These are phyloP conservation scores for Paraleonurus japonicus DNA, from an alignment of 257 asterid species.

Conservation along the genomic window DNA sequence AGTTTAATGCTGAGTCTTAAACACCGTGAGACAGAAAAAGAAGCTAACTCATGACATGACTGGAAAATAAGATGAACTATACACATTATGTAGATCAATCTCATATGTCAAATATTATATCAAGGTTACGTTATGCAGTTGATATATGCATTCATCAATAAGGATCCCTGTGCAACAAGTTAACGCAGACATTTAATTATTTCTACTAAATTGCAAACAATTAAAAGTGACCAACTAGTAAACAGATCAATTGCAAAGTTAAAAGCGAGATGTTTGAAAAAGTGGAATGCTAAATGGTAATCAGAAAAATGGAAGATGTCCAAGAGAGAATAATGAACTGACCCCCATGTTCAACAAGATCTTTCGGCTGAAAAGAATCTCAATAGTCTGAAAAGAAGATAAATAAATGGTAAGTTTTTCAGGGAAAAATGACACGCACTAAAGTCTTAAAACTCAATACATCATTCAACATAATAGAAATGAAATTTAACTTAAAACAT, in stretches of 20 bases:
- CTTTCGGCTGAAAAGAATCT: constrained; percentile 87
- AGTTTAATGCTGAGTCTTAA: background rate
- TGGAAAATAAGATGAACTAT: background rate
- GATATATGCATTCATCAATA: background rate
- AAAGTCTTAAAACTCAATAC: background rate
- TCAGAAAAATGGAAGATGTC: background rate
- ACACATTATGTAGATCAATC: background rate
- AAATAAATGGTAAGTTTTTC: constrained; percentile 15
- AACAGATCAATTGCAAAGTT: background rate
- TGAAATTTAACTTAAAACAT: background rate
- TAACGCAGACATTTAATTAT: background rate
- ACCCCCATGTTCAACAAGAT: constrained; percentile 81
- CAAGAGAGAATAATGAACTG: constrained; percentile 35
- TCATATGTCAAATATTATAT: background rate
- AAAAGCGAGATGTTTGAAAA: background rate
- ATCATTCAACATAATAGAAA: background rate
- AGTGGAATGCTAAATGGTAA: background rate
- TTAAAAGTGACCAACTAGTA: background rate
- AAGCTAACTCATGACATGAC: background rate
- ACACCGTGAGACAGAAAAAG: background rate
- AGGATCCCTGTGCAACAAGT: background rate
- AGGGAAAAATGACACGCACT: background rate
- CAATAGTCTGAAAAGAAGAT: constrained; percentile 71
- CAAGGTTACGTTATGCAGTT: background rate
- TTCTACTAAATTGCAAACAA: background rate